Percentiles rank a stretch among this genome's conserved stretches.
phyloP scores from a whole-genome alignment of 2,329 filamentous ascomycete species.

The Penicillium hordei region DNA sequence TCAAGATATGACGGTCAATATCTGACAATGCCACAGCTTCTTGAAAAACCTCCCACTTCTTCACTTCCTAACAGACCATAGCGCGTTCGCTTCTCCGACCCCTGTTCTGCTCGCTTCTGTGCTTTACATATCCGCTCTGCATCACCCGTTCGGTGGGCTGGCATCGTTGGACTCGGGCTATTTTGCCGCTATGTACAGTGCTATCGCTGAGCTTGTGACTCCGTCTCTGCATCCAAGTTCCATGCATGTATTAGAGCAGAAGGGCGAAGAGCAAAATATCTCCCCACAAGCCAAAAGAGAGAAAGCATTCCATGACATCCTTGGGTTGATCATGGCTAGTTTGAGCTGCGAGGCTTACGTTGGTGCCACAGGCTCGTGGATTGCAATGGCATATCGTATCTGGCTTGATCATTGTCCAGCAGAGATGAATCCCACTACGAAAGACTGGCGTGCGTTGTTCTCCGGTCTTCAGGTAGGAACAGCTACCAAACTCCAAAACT shows the following conservation, averaged over 20 bases:
- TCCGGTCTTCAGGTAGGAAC: slow-evolving; percentile 28
- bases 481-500: too few species aligned
- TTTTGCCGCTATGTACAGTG: slow-evolving; percentile 27
- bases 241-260: background rate
- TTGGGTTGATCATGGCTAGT: slow-evolving; percentile 33
- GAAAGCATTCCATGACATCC: slow-evolving; percentile 27
- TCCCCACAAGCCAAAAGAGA: slow-evolving; percentile 7
- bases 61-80: slow-evolving; percentile 31
- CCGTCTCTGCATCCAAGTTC: slow-evolving; percentile 3
- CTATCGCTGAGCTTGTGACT: slow-evolving; percentile 27
- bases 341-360: slow-evolving; percentile 33
- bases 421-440: slow-evolving; percentile 8
- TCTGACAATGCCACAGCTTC: slow-evolving; percentile 21
- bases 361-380: slow-evolving; percentile 31
- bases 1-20: background rate
- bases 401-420: slow-evolving; percentile 29
- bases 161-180: slow-evolving; percentile 23
- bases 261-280: background rate
- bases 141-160: slow-evolving; percentile 21
- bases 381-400: slow-evolving; percentile 31
- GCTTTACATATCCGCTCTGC: slow-evolving; percentile 32
- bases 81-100: slow-evolving; percentile 26
- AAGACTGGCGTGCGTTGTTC: slow-evolving; percentile 29
- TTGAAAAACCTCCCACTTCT: slow-evolving; percentile 30
- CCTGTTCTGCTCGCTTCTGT: slow-evolving; percentile 30